Base-by-base conservation (phyloP, 305 asterid species). In the Solanum hybrid region DNA sequence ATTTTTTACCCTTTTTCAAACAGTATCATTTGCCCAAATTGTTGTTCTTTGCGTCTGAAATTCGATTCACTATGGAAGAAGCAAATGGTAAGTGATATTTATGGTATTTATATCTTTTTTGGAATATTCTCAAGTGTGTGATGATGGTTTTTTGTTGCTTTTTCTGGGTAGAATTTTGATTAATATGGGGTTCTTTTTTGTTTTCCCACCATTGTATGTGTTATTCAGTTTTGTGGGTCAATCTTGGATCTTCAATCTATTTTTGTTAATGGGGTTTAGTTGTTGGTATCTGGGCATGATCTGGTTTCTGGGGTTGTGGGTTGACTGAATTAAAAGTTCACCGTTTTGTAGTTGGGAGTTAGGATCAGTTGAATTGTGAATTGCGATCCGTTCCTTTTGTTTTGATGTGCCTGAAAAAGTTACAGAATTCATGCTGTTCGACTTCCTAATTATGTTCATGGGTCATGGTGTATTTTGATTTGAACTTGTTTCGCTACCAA, bases 21-120 rank as follows among this genome's bases (percentile, higher is more conserved):
- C 34, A 37, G 9, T 35, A 35, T 26, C 57, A 78, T 78, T 78
- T 88, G 11, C 5, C 88, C 31, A 33, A 85, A 84, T 42, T 84
- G 28, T 46, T 85, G 6, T 46, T 57, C 24, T 67, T 35, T 31
- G 57, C 33, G 51, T 69, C 51, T 40, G 75, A 42, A 24, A 8
- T 57, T 81, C 57, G 69, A 86, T 75, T 90, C 28, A 31, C 90
- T 36, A 94, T 94, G 96, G 96, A 91, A 91, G 94, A 90, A 87
- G 91, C 91, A 78, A 92, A 92, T 76, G 96, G 96, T 94, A 81
- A 74, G 90, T 24, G 9, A 7, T 29, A 75, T 29, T 16, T 88
- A 86, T 37, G 28, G 9, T 29, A 29, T 74, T 16, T 89, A 82
- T 31, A 75, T 84, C 16, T 84, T 83, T 83, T 6, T 82, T 34